phyloP scores from a whole-genome alignment of 2,329 filamentous ascomycete species.

The Cladosporium colombiae region DNA sequence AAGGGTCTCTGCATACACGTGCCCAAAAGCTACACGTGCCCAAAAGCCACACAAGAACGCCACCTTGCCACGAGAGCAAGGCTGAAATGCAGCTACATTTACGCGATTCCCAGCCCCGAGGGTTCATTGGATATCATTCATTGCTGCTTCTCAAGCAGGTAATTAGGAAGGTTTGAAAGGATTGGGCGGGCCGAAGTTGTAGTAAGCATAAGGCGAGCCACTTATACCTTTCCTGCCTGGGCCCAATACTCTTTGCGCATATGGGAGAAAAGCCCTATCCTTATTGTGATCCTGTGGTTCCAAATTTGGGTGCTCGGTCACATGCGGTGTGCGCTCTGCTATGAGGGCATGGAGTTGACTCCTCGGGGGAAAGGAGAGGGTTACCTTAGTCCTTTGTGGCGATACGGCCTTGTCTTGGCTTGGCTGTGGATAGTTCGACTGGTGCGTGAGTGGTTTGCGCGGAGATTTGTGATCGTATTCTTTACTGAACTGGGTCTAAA shows the following conservation, averaged over 20 bases:
- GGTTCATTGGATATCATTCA: neutral
- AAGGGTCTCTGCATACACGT: neutral
- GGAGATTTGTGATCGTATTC: neutral
- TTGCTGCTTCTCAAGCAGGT: neutral
- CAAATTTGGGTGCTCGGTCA: neutral
- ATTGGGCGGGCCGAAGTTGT: neutral
- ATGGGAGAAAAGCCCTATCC: neutral
- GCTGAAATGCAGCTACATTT: neutral
- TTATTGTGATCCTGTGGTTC: neutral
- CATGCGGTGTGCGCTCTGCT: neutral
- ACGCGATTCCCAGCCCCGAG: neutral
- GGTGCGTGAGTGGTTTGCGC: too few species aligned
- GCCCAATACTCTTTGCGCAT: neutral
- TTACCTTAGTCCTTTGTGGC: neutral
- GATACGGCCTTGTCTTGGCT: conserved; percentile 1
- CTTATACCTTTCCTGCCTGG: neutral
- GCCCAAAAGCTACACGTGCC: neutral
- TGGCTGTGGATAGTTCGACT: neutral
- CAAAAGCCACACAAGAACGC: neutral
- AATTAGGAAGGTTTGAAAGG: neutral
- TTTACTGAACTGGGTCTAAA: neutral
- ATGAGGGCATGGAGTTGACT: neutral
- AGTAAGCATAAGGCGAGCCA: neutral
- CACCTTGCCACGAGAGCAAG: neutral
- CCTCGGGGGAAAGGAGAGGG: neutral